Evolutionary conservation across 306 rosid genomes (phyloP), one percentile per base, ranked within the genome.

Genomic region (Casuarina equisetifolia): DNA sequence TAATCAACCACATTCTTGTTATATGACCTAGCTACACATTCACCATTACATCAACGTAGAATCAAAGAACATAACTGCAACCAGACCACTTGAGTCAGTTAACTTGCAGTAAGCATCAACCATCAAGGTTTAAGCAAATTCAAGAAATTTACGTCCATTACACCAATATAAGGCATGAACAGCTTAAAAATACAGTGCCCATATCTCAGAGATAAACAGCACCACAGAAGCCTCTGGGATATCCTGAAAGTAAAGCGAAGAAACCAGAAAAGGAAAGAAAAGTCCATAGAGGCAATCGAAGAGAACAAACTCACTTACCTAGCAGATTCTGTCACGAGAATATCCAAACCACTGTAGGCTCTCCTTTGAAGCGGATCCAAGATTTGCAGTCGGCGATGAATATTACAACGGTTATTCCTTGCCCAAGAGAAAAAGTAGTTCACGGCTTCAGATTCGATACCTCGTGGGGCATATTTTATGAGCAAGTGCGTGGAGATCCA

Each of bases 91-190:
- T 42, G 54, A 35, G 44, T 35, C 70, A 50, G 6, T 69, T 32
- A 59, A 80, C 4, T 52, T 44, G 52, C n/a, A 62, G 68, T 71
- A 52, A 64, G 52, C 40, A 52, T 10, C 8, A 57, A 6, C 46
- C 54, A 84, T 38, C 61, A 77, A 51, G 9, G 81, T 80, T 11
- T 9, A 46, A 36, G 46, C 70, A 81, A 72, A 72, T 53, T 76
- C 45, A 55, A 82, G 43, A 72, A 35, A 78, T 64, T 48, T 54
- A 74, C 39, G 42, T 75, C 63, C 72, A 72, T 52, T 51, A 72
- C 62, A 79, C 52, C 69, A 9, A 39, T 43, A 67, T 80, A 66
- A 74, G 79, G 20, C 72, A 79, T 9, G 49, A 63, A 10, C 73
- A 42, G 69, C 76, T 57, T 63, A 63, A 82, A 69, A 75, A 58